Evolutionary conservation across 495 filamentous ascomycete species (phyloP).

Genomic region (Penicillium macrosclerotiorum): DNA sequence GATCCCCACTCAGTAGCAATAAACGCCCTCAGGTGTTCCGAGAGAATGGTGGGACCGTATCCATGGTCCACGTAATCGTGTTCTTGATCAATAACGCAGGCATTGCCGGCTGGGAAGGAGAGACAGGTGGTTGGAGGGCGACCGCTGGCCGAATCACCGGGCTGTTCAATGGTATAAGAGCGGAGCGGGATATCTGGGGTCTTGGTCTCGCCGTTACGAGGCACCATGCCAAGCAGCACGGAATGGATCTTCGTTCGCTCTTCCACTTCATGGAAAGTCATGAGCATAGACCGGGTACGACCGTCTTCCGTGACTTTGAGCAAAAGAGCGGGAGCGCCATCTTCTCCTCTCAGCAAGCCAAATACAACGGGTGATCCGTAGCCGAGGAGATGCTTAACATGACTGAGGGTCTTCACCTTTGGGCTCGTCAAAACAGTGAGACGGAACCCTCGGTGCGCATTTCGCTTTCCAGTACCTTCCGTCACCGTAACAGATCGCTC

Average conservation of each 20-base stretch:
- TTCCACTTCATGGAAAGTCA: constrained; percentile 69
- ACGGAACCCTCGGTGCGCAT: constrained; percentile 72
- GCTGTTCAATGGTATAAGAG: constrained; percentile 61
- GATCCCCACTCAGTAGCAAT: constrained; percentile 64
- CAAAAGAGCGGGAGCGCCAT: constrained; percentile 63
- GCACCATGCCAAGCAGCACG: constrained; percentile 63
- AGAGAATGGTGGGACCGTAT: constrained; percentile 58
- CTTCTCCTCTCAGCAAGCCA: constrained; percentile 65
- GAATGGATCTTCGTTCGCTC: constrained; percentile 66
- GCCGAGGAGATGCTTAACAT: constrained; percentile 62
- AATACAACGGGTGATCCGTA: constrained; percentile 66
- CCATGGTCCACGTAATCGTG: constrained; percentile 39
- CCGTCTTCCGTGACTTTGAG: constrained; percentile 68
- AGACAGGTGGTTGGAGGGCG: constrained; percentile 32
- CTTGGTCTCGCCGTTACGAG: constrained; percentile 59
- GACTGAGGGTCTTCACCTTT: constrained; percentile 70
- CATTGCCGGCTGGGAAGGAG: constrained; percentile 40
- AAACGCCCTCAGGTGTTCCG: constrained; percentile 67
- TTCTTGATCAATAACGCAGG: constrained; percentile 55
- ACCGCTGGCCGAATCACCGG: constrained; percentile 31
- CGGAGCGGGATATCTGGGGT: constrained; percentile 60
- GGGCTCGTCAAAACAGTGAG: constrained; percentile 72
- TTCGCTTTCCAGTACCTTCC: constrained; percentile 65
- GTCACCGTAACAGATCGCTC: constrained; percentile 60
- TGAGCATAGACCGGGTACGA: constrained; percentile 61